Evolutionary conservation across 805 yeast species (phyloP), one percentile per base, ranked within the genome.

Genomic region (Ogataea pini): DNA sequence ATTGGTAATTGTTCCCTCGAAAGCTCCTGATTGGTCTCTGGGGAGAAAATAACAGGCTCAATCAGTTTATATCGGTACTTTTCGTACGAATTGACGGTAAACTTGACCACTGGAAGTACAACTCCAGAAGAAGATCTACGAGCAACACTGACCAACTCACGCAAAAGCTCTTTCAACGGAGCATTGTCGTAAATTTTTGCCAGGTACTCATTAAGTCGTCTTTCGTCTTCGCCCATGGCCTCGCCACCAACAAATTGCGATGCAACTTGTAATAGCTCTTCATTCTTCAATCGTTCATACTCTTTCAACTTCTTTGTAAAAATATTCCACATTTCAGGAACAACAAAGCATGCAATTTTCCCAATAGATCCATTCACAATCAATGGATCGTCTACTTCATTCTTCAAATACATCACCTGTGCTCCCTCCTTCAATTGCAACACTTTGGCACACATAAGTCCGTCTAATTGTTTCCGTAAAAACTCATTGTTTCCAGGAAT

Each of bases 311-410:
- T 52, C 48, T 42, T 60, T 59, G 29, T 46, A 34, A 52, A 63
- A 51, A 39, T 50, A 29, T 43, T 51, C 60, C 49, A 76, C 53
- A 55, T 56, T 46, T 28, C 49, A 28, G 61, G 61, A 56, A 54
- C 49, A 42, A 77, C 67, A 54, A 86, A 83, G 14, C 77, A 82
- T 7, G 80, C 56, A 1, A 94, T 85, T 32, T 75, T 80, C 0
- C 99, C 99, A 32, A 92, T 72, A 0, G 97, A 80, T 2, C 99
- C 99, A 68, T 94, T 94, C 34, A 94, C 98, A 32, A 94, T 71
- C 2, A 73, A 69, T 8, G 81, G 85, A 54, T 88, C 91, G 24
- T 78, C 75, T 3, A 58, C 36, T 24, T 62, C 65, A 63, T 94
- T 94, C 59, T 87, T 89, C 55, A 94, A 69, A 76, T 89, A 82